phyloP scores from a whole-genome alignment of 2,329 filamentous ascomycete genomes.

The Pseudocercospora macadamiae region DNA sequence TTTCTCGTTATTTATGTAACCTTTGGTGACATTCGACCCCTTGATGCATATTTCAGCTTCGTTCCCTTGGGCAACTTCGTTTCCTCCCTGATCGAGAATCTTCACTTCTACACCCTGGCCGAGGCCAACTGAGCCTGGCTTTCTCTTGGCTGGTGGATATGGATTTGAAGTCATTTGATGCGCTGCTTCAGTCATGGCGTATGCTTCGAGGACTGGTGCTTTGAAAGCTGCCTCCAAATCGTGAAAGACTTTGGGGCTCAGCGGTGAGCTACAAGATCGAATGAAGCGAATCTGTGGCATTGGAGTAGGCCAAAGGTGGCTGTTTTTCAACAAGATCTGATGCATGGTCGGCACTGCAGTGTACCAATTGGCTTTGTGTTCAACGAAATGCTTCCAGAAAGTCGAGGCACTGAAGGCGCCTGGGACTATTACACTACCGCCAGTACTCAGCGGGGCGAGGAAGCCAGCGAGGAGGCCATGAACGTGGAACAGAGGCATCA shows the following conservation, averaged over 20 bases:
- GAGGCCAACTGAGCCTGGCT: slow-evolving; percentile 79
- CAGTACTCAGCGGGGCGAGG: slow-evolving; percentile 73
- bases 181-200: slow-evolving; percentile 89
- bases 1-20: slow-evolving; percentile 79
- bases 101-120: slow-evolving; percentile 81
- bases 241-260: slow-evolving; percentile 79
- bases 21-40: slow-evolving; percentile 80
- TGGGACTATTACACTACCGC: slow-evolving; percentile 79
- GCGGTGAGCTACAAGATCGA: slow-evolving; percentile 80
- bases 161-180: slow-evolving; percentile 78
- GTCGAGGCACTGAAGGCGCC: slow-evolving; percentile 77
- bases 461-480: slow-evolving; percentile 85
- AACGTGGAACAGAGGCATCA: slow-evolving; percentile 91
- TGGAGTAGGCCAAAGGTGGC: slow-evolving; percentile 61
- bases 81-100: slow-evolving; percentile 72
- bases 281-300: slow-evolving; percentile 80
- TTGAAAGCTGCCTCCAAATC: slow-evolving; percentile 75
- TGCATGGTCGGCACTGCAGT: slow-evolving; percentile 92
- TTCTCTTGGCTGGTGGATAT: slow-evolving; percentile 67
- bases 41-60: slow-evolving; percentile 83
- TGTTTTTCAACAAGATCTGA: slow-evolving; percentile 79
- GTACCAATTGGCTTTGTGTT: slow-evolving; percentile 83
- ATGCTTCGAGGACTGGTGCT: slow-evolving; percentile 84
- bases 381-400: slow-evolving; percentile 79
- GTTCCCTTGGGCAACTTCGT: slow-evolving; percentile 67